Conservation (phyloP, 208 protist species). For the Trichomonas vaginalis region DNA sequence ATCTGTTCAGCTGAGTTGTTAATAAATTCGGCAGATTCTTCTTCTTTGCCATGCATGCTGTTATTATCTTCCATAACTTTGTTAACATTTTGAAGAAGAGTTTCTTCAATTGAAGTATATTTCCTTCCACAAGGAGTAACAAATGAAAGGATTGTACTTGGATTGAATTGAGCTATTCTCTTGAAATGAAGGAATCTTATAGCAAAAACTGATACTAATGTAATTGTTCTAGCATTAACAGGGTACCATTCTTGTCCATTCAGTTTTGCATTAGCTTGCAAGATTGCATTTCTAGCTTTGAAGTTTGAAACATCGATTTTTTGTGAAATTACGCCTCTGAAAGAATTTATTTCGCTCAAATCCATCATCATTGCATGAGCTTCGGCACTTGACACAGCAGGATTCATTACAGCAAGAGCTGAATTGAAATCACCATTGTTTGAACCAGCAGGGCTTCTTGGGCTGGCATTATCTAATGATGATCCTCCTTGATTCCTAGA, state of each 20-base stretch:
- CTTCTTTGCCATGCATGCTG: not conserved
- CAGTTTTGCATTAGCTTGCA: not conserved
- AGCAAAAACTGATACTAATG: not conserved
- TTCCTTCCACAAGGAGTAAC: not conserved
- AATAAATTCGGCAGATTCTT: not conserved
- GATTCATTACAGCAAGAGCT: not conserved
- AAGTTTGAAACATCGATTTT: not conserved
- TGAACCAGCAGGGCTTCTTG: not conserved
- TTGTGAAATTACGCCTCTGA: not conserved
- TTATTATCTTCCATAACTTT: not conserved
- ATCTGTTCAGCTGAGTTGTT: not conserved
- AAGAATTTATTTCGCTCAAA: not conserved
- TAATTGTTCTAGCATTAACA: not conserved
- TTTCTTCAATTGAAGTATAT: not conserved
- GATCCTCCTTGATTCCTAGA: not conserved
- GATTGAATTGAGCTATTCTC: not conserved
- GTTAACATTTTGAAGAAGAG: not conserved
- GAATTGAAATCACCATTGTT: not conserved
- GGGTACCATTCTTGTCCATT: not conserved
- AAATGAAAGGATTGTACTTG: not conserved
- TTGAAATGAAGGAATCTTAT: not conserved
- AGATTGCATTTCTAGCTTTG: not conserved
- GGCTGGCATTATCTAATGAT: not conserved
- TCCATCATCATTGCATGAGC: not conserved
- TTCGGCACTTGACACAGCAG: not conserved